These are phyloP conservation scores for Postia placenta DNA, from an alignment of 768 basidiomycete genomes.

Conservation along the genomic window DNA sequence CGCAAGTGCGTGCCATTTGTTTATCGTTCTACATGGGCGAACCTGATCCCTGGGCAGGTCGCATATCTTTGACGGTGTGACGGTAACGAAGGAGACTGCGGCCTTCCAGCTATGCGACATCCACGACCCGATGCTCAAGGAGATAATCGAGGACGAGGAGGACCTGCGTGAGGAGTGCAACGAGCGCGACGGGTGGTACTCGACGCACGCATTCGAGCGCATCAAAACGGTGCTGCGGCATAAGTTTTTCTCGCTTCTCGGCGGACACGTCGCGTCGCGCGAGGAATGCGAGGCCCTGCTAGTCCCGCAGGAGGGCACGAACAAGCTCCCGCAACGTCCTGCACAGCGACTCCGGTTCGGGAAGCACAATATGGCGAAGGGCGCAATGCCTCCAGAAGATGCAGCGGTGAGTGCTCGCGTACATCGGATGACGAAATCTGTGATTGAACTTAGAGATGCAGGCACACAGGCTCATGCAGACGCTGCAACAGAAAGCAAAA, in stretches of 20 bases:
- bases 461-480: slow-evolving; percentile 66
- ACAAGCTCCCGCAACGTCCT: slow-evolving; percentile 13
- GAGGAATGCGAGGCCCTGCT: slow-evolving; percentile 69
- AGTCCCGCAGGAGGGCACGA: slow-evolving; percentile 25
- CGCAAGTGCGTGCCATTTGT: slow-evolving; percentile 1
- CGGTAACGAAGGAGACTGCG: slow-evolving; percentile 76
- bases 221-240: slow-evolving; percentile 82
- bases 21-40: too few species aligned
- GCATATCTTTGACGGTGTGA: slow-evolving; percentile 86
- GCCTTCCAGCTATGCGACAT: slow-evolving; percentile 96
- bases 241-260: slow-evolving; percentile 76
- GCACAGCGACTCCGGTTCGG: slow-evolving; percentile 44
- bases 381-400: slow-evolving; percentile 75
- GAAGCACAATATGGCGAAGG: slow-evolving; percentile 88
- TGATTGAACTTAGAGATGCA: slow-evolving; percentile 25
- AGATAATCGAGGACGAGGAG: slow-evolving; percentile 71
- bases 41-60: too few species aligned
- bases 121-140: slow-evolving; percentile 73
- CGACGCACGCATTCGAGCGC: slow-evolving; percentile 64
- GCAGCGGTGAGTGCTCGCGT: slow-evolving; percentile 54
- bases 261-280: slow-evolving; percentile 66
- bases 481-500: slow-evolving; percentile 38
- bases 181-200: slow-evolving; percentile 89
- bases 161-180: slow-evolving; percentile 68
- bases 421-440: background rate